Evolutionary conservation across 192 early-diverging fungal species (phyloP), one percentile per base, ranked within the genome.

Genomic region (Geosiphon pyriformis): DNA sequence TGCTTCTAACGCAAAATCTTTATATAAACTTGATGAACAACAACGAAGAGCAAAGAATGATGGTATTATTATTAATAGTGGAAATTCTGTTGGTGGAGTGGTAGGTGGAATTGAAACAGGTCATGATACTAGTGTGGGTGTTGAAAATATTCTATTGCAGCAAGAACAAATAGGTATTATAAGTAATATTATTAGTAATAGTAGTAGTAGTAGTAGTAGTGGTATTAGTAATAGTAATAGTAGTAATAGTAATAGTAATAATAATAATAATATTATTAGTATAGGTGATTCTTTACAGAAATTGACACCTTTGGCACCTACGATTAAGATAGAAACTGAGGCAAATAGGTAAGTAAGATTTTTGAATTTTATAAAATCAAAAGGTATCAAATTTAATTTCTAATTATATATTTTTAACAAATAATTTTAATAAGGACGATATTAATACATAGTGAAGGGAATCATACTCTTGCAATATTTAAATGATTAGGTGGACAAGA

Each of bases 1-100:
- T 64, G 76, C 76, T 30, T 48, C 69, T n/a, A 69, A 77, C 32
- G 72, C 76, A 11, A 77, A 63, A 73, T 69, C 31, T 11, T 60
- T 60, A 42, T 42, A 42, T 42, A 6, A 42, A 46, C 32, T 22
- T 60, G 37, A 60, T 60, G 59, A 60, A 11, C 37, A 29, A 42
- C 34, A 37, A 42, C 12, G 20, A 26, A 31, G 34, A 60, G 33
- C 4, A 34, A 15, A 42, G 6, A 42, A 42, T 42, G 15, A 42
- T 42, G 15, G 15, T 42, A 42, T 42, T 15, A 15, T 10, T 42
- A 15, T 6, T 42, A 42, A 42, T 42, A 42, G 37, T 42, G 37
- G 37, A 42, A 15, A 15, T 6, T 15, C 15, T 6, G 15, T 42
- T 10, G 15, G 7, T 42, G 15, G 37, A 6, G 15, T 10, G 6